Base-by-base conservation (phyloP, 2,329 filamentous ascomycete species). In the Catunica adiposa region DNA sequence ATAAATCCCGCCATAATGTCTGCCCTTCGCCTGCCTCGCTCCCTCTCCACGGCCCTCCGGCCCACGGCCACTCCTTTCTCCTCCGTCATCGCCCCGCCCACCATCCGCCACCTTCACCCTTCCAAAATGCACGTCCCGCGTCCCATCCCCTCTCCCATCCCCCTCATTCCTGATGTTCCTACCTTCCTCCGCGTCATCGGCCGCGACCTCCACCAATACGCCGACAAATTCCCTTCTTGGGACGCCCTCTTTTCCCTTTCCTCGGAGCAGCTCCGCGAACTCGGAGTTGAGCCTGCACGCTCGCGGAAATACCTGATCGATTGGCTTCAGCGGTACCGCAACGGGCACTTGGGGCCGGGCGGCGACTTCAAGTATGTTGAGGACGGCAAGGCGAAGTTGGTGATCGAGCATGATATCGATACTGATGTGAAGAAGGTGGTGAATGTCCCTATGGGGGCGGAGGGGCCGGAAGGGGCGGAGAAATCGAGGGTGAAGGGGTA, bases 161-260 rank as follows among this genome's bases (percentile, higher is more conserved):
- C 88, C 1, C 89, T 94, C 63, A 82, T 94, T 40, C 90, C 89
- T 31, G 83, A 96, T 66, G 80, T 88, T 42, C 67, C 76, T 62
- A 92, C 89, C 15, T 95, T 98, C 69, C 82, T 97, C 60, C 87
- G 79, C 37, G 75, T 96, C 58, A 96, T 97, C 69, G 92, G 92
- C 62, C 89, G 92, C 60, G 83, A 83, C 63, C 80, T 96, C 63
- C 82, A 78, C 64, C 80, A 84, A 65, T 87, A 96, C 72, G 79
- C 84, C 51, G 75, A 79, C 69, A 97, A 97, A 69, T 87, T 98
- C 63, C 81, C 86, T 1, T 83, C 84, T 9, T 97, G 92, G 92
- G 84, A 92, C 54, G 79, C 86, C 4, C 80, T 98, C 48, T 97
- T 97, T 76, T 82, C 82, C 48, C 75, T 92, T 61, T 82, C 80